These are phyloP conservation scores for Tolypocladium nubicola DNA, from an alignment of 2,329 filamentous ascomycete genomes.

Conservation along the genomic window DNA sequence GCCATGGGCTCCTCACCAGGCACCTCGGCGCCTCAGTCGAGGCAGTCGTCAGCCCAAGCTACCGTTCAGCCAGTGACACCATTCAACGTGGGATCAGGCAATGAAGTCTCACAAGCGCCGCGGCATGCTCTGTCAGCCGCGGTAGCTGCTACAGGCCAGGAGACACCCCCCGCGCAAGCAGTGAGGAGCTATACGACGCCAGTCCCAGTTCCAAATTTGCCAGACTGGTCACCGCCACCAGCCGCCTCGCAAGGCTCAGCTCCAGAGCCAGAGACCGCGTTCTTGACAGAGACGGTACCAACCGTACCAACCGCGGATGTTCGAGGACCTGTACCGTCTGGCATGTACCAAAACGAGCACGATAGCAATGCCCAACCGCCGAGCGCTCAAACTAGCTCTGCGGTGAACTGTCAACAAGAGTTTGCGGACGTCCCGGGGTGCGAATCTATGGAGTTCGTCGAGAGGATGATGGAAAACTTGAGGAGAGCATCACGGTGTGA, in stretches of 20 bases:
- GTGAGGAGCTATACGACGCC: slow-evolving; percentile 17
- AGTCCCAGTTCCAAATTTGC: slow-evolving; percentile 18
- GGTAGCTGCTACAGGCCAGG: not conserved
- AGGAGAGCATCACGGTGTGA: slow-evolving; percentile 24
- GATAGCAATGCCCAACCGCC: not conserved
- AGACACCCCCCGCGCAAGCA: not conserved
- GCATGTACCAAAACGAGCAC: not conserved
- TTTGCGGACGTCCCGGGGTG: slow-evolving; percentile 30
- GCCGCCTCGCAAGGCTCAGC: not conserved
- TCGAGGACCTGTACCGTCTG: not conserved
- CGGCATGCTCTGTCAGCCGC: not conserved
- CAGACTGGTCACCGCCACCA: slow-evolving; percentile 3
- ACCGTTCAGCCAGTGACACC: not conserved
- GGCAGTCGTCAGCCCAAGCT: not conserved
- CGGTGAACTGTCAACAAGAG: slow-evolving; percentile 13
- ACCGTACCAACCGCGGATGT: not conserved
- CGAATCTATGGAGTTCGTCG: slow-evolving; percentile 38
- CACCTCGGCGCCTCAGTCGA: slow-evolving; percentile 1
- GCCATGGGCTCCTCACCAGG: slow-evolving; percentile 22
- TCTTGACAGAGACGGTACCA: not conserved
- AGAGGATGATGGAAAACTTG: slow-evolving; percentile 42
- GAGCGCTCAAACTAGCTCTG: not conserved
- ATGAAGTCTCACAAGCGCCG: not conserved
- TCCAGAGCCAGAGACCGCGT: not conserved
- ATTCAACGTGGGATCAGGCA: not conserved